These are phyloP conservation scores for Tolypocladium cylindrosporum DNA, from an alignment of 2,329 filamentous ascomycete species.

Conservation along the genomic window DNA sequence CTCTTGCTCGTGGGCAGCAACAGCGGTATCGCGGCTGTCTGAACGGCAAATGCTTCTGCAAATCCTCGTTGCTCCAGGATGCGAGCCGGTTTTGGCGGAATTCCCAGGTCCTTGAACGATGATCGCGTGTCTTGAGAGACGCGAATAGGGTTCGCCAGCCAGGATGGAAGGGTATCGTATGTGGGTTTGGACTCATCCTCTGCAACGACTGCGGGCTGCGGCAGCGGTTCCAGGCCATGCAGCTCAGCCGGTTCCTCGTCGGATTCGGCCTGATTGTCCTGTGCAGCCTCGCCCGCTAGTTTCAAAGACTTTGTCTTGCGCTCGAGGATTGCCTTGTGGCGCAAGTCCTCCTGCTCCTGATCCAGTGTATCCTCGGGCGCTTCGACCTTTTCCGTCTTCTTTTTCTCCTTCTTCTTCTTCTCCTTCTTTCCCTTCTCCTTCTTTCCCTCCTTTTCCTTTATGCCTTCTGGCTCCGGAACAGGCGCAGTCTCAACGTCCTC, in stretches of 20 bases:
- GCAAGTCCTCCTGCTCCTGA: slow-evolving; percentile 18
- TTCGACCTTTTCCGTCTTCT: slow-evolving; percentile 16
- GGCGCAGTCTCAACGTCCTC: neutral
- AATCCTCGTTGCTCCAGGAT: slow-evolving; percentile 52
- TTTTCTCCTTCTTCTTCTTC: slow-evolving; percentile 7
- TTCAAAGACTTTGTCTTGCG: slow-evolving; percentile 47
- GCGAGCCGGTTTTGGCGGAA: slow-evolving; percentile 49
- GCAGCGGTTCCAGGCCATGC: slow-evolving; percentile 70
- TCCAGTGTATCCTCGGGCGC: slow-evolving; percentile 12
- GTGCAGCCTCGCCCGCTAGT: slow-evolving; percentile 30
- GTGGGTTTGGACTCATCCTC: slow-evolving; percentile 48
- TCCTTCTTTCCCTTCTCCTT: slow-evolving; percentile 5
- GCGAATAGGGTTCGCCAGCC: slow-evolving; percentile 68
- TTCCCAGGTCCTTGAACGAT: slow-evolving; percentile 53
- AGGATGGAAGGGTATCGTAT: slow-evolving; percentile 71
- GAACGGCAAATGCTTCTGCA: slow-evolving; percentile 32
- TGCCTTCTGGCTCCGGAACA: slow-evolving; percentile 1
- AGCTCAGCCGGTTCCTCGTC: slow-evolving; percentile 32
- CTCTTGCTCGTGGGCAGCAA: slow-evolving; percentile 56
- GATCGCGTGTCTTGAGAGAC: slow-evolving; percentile 50
- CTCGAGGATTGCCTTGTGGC: slow-evolving; percentile 42
- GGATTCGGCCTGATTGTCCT: slow-evolving; percentile 16
- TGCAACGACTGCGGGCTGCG: slow-evolving; percentile 59
- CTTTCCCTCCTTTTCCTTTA: slow-evolving; percentile 5
- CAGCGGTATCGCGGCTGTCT: slow-evolving; percentile 56